phyloP scores from a whole-genome alignment of 148 eudicot species.

The Vaccinium darrowii region DNA sequence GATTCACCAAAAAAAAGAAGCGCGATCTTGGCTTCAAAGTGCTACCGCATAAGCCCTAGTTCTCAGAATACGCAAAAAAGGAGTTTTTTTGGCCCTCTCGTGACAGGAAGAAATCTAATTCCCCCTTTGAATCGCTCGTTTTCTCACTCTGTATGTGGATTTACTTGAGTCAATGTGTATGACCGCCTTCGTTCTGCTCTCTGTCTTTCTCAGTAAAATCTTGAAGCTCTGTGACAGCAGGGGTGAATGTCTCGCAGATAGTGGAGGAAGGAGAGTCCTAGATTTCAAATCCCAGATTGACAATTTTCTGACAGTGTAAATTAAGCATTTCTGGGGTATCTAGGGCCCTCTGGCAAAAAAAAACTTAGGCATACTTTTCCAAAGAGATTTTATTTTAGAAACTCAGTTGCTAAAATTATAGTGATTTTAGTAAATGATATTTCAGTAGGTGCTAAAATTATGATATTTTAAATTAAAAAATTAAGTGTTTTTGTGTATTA shows the following conservation, averaged over 20 bases:
- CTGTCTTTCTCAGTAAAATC: not conserved
- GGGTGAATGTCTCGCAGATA: not conserved
- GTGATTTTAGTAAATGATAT: too few relatives aligned
- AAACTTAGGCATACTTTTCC: too few relatives aligned
- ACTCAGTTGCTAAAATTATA: too few relatives aligned
- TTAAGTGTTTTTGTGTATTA: too few relatives aligned
- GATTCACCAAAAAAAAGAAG: not conserved
- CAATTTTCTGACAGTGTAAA: too few relatives aligned
- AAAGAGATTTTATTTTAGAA: too few relatives aligned
- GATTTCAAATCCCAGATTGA: not conserved
- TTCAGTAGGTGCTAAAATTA: too few relatives aligned
- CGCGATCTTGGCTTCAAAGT: conserved; percentile 1
- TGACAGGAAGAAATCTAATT: conserved; percentile 3
- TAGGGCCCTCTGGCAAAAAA: too few relatives aligned
- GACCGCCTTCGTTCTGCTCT: not conserved
- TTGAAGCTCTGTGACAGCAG: not conserved
- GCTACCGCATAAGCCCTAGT: conserved; percentile 6
- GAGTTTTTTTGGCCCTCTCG: not conserved
- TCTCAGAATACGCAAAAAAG: not conserved
- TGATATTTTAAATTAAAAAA: too few relatives aligned
- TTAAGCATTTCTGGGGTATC: too few relatives aligned
- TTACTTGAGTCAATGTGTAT: too few relatives aligned
- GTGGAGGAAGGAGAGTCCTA: not conserved
- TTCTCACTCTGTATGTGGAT: not conserved
- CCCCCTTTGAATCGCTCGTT: not conserved